Percentiles rank a stretch among this genome's conserved stretches.
Conservation (phyloP, 768 basidiomycete genomes). For the Daedalea quercina region DNA sequence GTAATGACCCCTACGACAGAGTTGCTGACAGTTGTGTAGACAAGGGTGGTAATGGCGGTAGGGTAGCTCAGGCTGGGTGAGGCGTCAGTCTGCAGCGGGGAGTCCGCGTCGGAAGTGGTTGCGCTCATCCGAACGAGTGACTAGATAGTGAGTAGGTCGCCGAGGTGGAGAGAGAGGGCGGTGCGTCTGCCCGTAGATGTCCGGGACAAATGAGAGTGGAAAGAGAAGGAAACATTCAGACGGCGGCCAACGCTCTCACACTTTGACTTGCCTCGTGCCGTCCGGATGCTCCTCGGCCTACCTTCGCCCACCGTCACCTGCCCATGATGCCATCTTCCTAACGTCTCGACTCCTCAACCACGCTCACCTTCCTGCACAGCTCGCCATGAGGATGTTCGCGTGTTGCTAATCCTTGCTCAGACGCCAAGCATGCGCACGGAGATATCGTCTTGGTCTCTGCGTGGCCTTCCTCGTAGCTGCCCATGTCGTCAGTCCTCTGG, state of each 20-base stretch:
- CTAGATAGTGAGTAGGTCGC: neutral
- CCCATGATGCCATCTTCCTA: neutral
- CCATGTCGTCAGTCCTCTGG: no score
- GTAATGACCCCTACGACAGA: constrained; percentile 14
- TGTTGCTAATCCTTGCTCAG: no score
- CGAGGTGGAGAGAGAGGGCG: neutral
- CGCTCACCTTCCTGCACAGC: no score
- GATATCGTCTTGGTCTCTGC: no score
- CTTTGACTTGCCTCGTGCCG: neutral
- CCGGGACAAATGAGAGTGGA: neutral
- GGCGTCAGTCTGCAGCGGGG: neutral
- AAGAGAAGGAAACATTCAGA: neutral
- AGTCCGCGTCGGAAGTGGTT: constrained; percentile 6
- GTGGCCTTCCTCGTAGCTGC: no score
- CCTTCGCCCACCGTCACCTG: neutral
- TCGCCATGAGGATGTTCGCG: neutral
- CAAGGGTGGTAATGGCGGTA: neutral
- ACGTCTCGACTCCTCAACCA: neutral
- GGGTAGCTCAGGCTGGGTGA: neutral
- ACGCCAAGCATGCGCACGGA: no score
- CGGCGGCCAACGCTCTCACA: neutral
- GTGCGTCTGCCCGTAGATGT: neutral
- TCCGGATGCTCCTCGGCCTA: neutral
- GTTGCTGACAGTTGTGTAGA: neutral
- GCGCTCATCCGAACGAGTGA: constrained; percentile 6